phyloP scores from a whole-genome alignment of 2,329 filamentous ascomycete genomes.

The Teratosphaeria epicoccoides region DNA sequence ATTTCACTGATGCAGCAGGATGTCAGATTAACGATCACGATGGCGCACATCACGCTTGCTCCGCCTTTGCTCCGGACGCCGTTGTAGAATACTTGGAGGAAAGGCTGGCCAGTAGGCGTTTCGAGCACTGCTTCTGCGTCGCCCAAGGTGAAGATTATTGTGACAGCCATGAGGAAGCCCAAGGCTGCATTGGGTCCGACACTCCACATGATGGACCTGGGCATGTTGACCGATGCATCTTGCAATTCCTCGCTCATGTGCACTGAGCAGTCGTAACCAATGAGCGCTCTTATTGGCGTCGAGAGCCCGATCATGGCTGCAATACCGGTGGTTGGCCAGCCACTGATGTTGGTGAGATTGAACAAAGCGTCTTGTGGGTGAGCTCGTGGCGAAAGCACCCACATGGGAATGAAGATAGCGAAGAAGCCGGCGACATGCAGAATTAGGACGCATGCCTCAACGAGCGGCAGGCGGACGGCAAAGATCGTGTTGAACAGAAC shows the following conservation, averaged over 20 bases:
- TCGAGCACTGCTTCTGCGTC: conserved; percentile 1
- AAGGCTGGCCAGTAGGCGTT: background rate
- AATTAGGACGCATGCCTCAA: conserved; percentile 19
- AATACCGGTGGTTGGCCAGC: conserved; percentile 23
- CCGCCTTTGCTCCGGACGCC: conserved; percentile 24
- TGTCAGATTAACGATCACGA: conserved; percentile 25
- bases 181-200: conserved; percentile 15
- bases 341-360: conserved; percentile 14
- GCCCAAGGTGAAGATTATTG: conserved; percentile 26
- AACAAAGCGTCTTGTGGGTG: conserved; percentile 8
- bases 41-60: conserved; percentile 22
- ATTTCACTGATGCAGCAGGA: conserved; percentile 25
- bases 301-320: conserved; percentile 34
- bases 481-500: conserved; percentile 22
- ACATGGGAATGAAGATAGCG: conserved; percentile 18
- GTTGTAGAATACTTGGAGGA: conserved; percentile 25
- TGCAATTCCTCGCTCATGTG: conserved; percentile 17
- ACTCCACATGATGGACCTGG: conserved; percentile 13
- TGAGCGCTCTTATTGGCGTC: conserved; percentile 14
- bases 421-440: conserved; percentile 28
- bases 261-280: conserved; percentile 17
- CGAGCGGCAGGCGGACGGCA: conserved; percentile 17
- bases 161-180: conserved; percentile 17
- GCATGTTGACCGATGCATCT: conserved; percentile 12
- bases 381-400: conserved; percentile 16